These are phyloP conservation scores for Chionographis japonica DNA, from an alignment of 106 monocot genomes.

Conservation along the genomic window DNA sequence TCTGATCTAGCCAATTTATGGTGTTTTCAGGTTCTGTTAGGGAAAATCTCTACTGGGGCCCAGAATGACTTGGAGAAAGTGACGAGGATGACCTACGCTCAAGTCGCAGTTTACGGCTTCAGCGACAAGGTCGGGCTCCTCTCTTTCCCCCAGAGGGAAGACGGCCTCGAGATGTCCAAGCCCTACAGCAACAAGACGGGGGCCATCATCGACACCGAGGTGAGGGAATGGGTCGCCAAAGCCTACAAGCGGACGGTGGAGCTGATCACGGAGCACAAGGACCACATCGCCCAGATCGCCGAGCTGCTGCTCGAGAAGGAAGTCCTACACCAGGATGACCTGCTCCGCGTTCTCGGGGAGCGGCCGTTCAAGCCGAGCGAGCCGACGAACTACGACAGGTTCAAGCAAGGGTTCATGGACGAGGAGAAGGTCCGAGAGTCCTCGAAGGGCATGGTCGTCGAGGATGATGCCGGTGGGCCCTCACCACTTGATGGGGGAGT, in stretches of 20 bases:
- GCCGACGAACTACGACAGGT: constrained; percentile 79
- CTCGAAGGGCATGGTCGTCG: not conserved
- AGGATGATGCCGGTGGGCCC: constrained; percentile 12
- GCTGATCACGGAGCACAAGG: constrained; percentile 65
- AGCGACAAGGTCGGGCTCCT: constrained; percentile 95
- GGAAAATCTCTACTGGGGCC: constrained; percentile 94
- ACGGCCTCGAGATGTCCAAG: constrained; percentile 63
- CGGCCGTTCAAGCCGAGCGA: constrained; percentile 64
- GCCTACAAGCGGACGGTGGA: constrained; percentile 63
- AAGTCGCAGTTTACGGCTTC: constrained; percentile 95
- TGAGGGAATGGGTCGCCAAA: constrained; percentile 76
- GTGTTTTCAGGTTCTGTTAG: constrained; percentile 59
- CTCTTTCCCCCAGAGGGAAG: constrained; percentile 86
- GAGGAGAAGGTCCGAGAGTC: constrained; percentile 12
- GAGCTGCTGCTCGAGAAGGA: constrained; percentile 94
- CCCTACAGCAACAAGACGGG: constrained; percentile 93
- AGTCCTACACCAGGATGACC: constrained; percentile 89
- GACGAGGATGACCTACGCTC: constrained; percentile 96
- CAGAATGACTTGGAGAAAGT: constrained; percentile 97
- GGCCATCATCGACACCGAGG: constrained; percentile 81
- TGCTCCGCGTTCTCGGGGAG: constrained; percentile 63
- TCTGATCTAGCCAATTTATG: not conserved
- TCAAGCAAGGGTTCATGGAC: constrained; percentile 54
- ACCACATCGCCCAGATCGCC: constrained; percentile 67
- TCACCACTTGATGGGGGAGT: constrained; percentile 46